Evolutionary conservation across 169 alveolate species (phyloP), one percentile per base, ranked within the genome.

Genomic region (Plasmodium blacklocki): DNA sequence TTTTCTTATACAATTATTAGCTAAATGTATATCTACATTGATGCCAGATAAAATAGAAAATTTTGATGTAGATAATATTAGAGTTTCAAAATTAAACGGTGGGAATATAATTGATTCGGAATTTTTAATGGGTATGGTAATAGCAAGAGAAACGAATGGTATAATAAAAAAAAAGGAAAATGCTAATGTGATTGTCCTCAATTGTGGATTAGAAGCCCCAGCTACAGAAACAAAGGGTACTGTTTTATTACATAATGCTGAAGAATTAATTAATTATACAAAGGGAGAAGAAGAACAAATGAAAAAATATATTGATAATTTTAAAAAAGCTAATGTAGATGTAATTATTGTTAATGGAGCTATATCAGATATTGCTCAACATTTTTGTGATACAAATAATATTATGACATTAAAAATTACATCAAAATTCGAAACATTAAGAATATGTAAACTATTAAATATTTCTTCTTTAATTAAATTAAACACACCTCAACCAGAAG

Each of bases 141-240:
- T 97, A 26, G 83, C 95, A 26, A 94, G 97, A 67, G 97, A 96
- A 63, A 94, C 98, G 49, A 97, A 96, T 87, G 99, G 99, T 43
- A 88, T 97, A 15, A 97, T 98, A 58, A 96, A 96, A 75, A 94
- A 96, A 80, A 96, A 97, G 54, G 95, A 94, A 58, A 96, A 97
- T 80, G 98, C 99, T 83, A 98, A 97, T 87, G 99, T 98, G 47
- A 97, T 98, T 92, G 98, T 98, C 39, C 95, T 97, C 74, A 98
- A 98, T 88, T 97, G 99, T 87, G 99, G 99, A 59, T 94, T 99
- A 21, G 99, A 99, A 86, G 93, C 98, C 68, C 96, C 97, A 72
- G 93, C 96, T 32, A 98, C 99, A 14, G 99, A 99, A 88, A 98
- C 99, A 15, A 98, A 98, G 94, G 99, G 99, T 88, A 98, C 99